Percentiles rank a stretch among this genome's conserved stretches.
phyloP scores from a whole-genome alignment of 176 grass and related monocot genomes.

The Aegilops sharonensis region DNA sequence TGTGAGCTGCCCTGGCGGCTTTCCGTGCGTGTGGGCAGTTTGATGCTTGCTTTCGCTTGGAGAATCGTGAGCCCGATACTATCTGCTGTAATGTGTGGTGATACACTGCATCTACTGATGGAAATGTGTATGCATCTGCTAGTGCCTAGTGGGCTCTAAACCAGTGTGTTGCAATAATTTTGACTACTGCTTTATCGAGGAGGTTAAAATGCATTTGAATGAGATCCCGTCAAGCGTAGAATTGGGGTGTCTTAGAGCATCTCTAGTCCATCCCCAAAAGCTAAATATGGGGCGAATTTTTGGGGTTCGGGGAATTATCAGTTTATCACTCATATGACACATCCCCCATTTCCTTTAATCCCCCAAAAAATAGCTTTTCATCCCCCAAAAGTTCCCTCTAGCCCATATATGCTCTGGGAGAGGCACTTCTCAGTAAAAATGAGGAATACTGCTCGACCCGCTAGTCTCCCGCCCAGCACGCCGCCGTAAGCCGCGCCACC shows the following conservation, averaged over 20 bases:
- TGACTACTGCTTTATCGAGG: neutral
- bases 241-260: neutral
- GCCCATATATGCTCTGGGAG: too few species aligned
- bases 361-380: too few species aligned
- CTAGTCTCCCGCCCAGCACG: too few species aligned
- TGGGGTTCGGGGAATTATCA: too few species aligned
- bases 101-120: neutral
- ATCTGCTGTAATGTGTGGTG: constrained; percentile 7
- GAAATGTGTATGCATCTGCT: neutral
- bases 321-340: too few species aligned
- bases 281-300: too few species aligned
- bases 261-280: too few species aligned
- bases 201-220: neutral
- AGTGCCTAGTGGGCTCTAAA: neutral
- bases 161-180: neutral
- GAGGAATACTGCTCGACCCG: too few species aligned
- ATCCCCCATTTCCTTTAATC: too few species aligned
- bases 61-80: neutral
- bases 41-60: neutral
- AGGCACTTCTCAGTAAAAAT: too few species aligned
- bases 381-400: too few species aligned
- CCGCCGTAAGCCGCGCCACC: too few species aligned
- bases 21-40: neutral
- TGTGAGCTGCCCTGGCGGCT: neutral
- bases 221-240: neutral